These are phyloP conservation scores for Teunomyces stri DNA, from an alignment of 805 yeast genomes.

Conservation along the genomic window DNA sequence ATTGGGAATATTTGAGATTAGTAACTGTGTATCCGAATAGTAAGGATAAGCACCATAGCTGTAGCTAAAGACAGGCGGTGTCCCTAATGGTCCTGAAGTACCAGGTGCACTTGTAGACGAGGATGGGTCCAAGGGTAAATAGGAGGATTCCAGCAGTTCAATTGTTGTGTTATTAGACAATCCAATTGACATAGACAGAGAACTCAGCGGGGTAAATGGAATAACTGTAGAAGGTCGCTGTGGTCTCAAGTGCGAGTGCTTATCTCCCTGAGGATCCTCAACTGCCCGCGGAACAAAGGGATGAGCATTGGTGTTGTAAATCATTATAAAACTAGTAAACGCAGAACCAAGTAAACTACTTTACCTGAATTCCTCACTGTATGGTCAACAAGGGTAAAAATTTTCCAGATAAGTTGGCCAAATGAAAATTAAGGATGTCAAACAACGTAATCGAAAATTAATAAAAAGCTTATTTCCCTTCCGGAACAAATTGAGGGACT, in stretches of 20 bases:
- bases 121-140: not conserved
- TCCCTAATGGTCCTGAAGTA: not conserved
- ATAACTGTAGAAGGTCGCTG: not conserved
- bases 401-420: slow-evolving; percentile 1
- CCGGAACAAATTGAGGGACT: not conserved
- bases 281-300: slow-evolving; percentile 5
- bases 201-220: not conserved
- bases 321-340: not conserved
- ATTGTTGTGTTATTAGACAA: not conserved
- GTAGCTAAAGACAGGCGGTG: not conserved
- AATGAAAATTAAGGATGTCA: slow-evolving; percentile 3
- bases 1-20: slow-evolving; percentile 11
- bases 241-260: not conserved
- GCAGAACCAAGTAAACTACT: not conserved
- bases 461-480: not conserved
- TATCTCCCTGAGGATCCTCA: not conserved
- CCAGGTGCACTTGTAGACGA: not conserved
- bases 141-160: not conserved
- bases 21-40: not conserved
- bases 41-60: not conserved
- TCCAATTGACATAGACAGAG: not conserved
- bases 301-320: slow-evolving; percentile 2
- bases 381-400: not conserved
- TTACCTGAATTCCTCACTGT: not conserved
- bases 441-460: not conserved